Conservation (phyloP, 805 yeast genomes). For the Candida michaelii region DNA sequence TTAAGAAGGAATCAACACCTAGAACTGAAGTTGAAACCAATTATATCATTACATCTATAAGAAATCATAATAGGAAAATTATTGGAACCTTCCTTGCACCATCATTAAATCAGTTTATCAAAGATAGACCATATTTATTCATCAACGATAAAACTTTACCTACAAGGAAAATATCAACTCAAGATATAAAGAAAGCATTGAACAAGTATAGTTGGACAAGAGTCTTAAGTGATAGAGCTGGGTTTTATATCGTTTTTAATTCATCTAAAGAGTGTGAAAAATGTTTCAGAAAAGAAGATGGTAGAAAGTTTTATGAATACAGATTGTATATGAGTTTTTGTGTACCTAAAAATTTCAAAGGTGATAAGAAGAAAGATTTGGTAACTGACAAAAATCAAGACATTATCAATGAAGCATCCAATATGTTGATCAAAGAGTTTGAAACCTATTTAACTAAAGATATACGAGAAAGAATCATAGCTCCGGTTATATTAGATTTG, state of each 20-base stretch:
- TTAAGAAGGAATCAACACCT: conserved; percentile 7
- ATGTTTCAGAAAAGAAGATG: conserved; percentile 63
- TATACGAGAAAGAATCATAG: conserved; percentile 69
- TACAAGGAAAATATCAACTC: conserved; percentile 46
- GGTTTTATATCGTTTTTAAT: conserved; percentile 73
- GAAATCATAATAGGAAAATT: conserved; percentile 29
- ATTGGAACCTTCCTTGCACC: conserved; percentile 45
- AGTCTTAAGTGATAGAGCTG: conserved; percentile 60
- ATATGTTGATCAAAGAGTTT: conserved; percentile 61
- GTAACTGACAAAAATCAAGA: conserved; percentile 18
- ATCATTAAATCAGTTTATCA: conserved; percentile 49
- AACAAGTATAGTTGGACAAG: conserved; percentile 65
- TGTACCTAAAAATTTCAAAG: conserved; percentile 45
- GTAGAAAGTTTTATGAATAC: conserved; percentile 47
- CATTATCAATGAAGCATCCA: conserved; percentile 58
- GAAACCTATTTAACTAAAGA: conserved; percentile 64
- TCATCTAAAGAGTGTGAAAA: conserved; percentile 54
- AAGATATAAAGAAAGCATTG: conserved; percentile 59
- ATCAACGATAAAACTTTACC: conserved; percentile 53
- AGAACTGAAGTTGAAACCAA: conserved; percentile 25
- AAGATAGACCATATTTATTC: conserved; percentile 57
- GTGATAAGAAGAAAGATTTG: conserved; percentile 3
- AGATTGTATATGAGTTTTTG: conserved; percentile 58
- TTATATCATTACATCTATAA: conserved; percentile 34
- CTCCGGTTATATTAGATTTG: conserved; percentile 62